Percentiles rank a stretch among this genome's conserved stretches.
Conservation (phyloP, 345 rosid genomes). For the Heritiera littoralis region DNA sequence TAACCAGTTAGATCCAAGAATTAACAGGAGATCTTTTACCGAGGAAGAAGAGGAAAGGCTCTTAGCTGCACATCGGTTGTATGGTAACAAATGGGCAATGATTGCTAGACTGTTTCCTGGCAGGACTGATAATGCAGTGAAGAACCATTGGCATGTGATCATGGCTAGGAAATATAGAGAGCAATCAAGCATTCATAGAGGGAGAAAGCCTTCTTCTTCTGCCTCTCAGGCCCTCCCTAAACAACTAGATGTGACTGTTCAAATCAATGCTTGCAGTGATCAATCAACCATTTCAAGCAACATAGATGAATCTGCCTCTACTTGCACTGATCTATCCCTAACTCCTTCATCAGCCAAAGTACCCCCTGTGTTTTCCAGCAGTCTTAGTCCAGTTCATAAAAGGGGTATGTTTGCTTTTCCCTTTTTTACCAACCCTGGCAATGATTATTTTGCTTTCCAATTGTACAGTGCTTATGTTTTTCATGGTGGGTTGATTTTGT, state of each 20-base stretch:
- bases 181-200: constrained; percentile 47
- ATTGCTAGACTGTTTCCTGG: constrained; percentile 85
- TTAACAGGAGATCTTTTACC: constrained; percentile 67
- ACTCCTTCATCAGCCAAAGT: constrained; percentile 49
- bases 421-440: background rate
- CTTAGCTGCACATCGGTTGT: constrained; percentile 58
- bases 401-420: constrained; percentile 29
- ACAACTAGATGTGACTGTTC: constrained; percentile 19
- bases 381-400: constrained; percentile 21
- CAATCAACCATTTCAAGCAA: constrained; percentile 43
- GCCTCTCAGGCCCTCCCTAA: constrained; percentile 23
- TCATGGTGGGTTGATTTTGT: background rate
- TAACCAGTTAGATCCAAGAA: constrained; percentile 87
- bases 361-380: constrained; percentile 23
- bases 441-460: background rate
- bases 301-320: constrained; percentile 50
- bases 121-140: constrained; percentile 90
- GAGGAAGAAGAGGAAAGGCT: constrained; percentile 89
- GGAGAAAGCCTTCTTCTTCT: constrained; percentile 42
- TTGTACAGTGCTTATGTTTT: background rate
- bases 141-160: constrained; percentile 96
- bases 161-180: constrained; percentile 86
- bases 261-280: constrained; percentile 37
- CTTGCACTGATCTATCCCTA: constrained; percentile 60
- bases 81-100: constrained; percentile 91